Conservation (phyloP, 1,284 basidiomycete genomes). For the Termitomyces sp. region DNA sequence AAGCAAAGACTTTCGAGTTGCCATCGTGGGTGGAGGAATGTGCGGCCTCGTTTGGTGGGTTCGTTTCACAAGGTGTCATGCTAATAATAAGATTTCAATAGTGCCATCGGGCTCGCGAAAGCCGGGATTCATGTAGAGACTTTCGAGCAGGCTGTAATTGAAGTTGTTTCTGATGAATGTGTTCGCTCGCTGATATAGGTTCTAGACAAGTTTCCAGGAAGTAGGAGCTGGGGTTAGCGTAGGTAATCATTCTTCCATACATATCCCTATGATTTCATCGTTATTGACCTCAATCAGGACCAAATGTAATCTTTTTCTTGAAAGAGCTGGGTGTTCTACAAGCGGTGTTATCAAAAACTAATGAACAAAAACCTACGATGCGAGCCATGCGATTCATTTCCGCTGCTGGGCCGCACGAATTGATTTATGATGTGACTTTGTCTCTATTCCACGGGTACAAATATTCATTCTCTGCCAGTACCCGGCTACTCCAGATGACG, state of each 20-base stretch:
- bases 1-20: conserved; percentile 32
- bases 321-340: conserved; percentile 39
- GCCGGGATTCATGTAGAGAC: conserved; percentile 41
- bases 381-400: conserved; percentile 38
- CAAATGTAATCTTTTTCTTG: conserved; percentile 46
- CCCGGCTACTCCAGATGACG: conserved; percentile 26
- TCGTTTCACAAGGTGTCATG: not conserved
- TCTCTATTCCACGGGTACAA: not conserved
- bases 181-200: not conserved
- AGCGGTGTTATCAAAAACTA: conserved; percentile 31
- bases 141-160: conserved; percentile 44
- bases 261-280: not conserved
- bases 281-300: conserved; percentile 28
- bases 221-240: conserved; percentile 51
- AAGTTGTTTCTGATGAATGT: not conserved
- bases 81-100: conserved; percentile 1
- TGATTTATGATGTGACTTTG: conserved; percentile 31
- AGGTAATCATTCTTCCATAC: conserved; percentile 26
- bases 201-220: conserved; percentile 34
- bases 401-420: conserved; percentile 23
- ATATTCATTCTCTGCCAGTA: conserved; percentile 29
- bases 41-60: conserved; percentile 40
- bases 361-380: conserved; percentile 26
- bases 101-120: conserved; percentile 38
- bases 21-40: conserved; percentile 49